Evolutionary conservation across 192 early-diverging fungal genomes (phyloP).

Genomic region (Polychytrium aggregatum): DNA sequence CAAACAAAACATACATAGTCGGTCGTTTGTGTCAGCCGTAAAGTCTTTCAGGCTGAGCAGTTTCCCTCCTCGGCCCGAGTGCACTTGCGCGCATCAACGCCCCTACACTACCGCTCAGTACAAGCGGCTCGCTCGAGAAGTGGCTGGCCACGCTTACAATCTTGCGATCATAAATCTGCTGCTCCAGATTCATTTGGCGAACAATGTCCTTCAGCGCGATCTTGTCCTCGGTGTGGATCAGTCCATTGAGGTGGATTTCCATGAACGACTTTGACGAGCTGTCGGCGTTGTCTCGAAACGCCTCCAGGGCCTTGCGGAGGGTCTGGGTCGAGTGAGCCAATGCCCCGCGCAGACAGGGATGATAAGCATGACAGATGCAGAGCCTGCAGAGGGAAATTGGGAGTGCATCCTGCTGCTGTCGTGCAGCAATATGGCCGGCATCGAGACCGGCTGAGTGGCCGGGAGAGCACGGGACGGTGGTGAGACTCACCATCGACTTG

Average conservation of each 20-base stretch:
- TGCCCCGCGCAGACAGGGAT: not conserved
- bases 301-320: slow-evolving; percentile 27
- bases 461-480: too few relatives aligned
- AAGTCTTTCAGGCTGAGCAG: too few relatives aligned
- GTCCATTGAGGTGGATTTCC: slow-evolving; percentile 61
- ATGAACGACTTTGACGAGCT: slow-evolving; percentile 38
- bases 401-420: slow-evolving; percentile 7
- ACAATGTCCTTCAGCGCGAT: slow-evolving; percentile 74
- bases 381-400: not conserved
- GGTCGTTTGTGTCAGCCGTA: too few relatives aligned
- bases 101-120: too few relatives aligned
- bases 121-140: too few relatives aligned
- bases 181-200: slow-evolving; percentile 56
- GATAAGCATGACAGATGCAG: slow-evolving; percentile 2
- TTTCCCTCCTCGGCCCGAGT: too few relatives aligned
- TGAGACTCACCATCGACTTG: slow-evolving; percentile 45
- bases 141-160: too few relatives aligned
- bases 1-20: too few relatives aligned
- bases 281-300: slow-evolving; percentile 13
- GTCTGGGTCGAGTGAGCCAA: slow-evolving; percentile 10
- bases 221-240: slow-evolving; percentile 67
- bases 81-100: too few relatives aligned
- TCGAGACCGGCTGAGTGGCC: slow-evolving; percentile 12
- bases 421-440: slow-evolving; percentile 13
- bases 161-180: too few relatives aligned